Percentiles rank a stretch among this genome's conserved stretches.
phyloP scores from a whole-genome alignment of 768 basidiomycete species.

The Tulasnella sp. region DNA sequence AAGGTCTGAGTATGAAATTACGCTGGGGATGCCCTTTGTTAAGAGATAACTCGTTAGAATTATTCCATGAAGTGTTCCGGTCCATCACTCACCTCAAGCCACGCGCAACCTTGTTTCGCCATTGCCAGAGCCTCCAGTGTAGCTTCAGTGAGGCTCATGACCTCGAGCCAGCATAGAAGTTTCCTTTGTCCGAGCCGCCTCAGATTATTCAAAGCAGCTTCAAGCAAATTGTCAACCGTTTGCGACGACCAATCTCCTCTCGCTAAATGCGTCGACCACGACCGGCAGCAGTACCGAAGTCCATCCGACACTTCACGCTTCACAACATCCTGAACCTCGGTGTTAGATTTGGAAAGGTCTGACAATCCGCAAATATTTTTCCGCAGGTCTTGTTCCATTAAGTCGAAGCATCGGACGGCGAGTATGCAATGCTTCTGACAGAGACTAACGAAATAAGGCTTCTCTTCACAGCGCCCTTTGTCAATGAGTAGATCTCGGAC shows the following conservation, averaged over 20 bases:
- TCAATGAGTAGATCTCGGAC: background rate
- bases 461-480: background rate
- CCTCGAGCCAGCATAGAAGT: background rate
- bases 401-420: background rate
- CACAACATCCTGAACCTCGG: background rate
- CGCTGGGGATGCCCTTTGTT: background rate
- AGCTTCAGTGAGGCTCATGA: background rate
- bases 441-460: background rate
- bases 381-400: background rate
- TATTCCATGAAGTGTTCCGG: background rate
- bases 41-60: too few species aligned
- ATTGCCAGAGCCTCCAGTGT: background rate
- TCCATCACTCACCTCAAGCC: background rate
- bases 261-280: background rate
- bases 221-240: background rate
- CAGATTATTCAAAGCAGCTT: background rate
- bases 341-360: background rate
- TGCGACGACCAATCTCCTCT: background rate
- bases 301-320: background rate
- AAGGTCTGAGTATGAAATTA: background rate
- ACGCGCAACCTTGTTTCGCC: background rate
- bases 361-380: background rate
- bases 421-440: background rate
- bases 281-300: background rate
- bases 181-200: background rate